These are phyloP conservation scores for Colletotrichum lindemuthianum DNA, from an alignment of 2,329 filamentous ascomycete genomes.

Conservation along the genomic window DNA sequence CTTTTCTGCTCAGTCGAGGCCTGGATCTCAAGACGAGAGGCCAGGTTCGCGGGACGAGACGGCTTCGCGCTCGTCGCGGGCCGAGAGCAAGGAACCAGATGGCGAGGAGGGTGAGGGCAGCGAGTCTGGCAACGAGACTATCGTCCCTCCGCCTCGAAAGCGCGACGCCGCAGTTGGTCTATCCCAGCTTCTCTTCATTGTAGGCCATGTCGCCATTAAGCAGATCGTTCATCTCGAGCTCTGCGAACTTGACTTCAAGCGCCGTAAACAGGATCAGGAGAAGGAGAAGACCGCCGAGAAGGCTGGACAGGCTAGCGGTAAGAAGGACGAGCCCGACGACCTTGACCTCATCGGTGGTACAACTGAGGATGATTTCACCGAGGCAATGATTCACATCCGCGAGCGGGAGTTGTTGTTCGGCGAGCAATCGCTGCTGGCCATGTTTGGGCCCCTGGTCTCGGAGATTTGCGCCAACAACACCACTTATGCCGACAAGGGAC, in stretches of 20 bases:
- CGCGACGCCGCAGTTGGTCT: constrained; percentile 78
- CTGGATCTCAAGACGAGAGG: constrained; percentile 51
- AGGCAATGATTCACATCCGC: constrained; percentile 84
- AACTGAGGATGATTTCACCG: constrained; percentile 91
- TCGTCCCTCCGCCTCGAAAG: constrained; percentile 57
- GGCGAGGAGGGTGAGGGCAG: constrained; percentile 43
- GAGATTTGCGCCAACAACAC: constrained; percentile 97
- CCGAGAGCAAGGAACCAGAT: constrained; percentile 21
- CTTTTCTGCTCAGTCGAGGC: constrained; percentile 60
- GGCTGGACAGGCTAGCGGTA: constrained; percentile 40
- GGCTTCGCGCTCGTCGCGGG: constrained; percentile 10
- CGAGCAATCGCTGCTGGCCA: constrained; percentile 82
- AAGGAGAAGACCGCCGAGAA: constrained; percentile 63
- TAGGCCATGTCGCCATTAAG: constrained; percentile 97
- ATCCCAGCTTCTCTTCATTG: constrained; percentile 92
- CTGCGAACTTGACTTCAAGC: constrained; percentile 98
- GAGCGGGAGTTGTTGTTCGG: constrained; percentile 87
- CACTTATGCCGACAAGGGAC: constrained; percentile 85
- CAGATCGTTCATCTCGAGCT: constrained; percentile 98
- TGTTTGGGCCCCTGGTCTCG: constrained; percentile 89
- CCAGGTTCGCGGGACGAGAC: constrained; percentile 24
- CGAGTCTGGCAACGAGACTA: constrained; percentile 39
- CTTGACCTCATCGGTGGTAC: constrained; percentile 97
- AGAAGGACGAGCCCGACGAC: constrained; percentile 78
- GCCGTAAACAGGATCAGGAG: constrained; percentile 90